Evolutionary conservation across 805 yeast species (phyloP).

Genomic region (Wickerhamiella parazyma): DNA sequence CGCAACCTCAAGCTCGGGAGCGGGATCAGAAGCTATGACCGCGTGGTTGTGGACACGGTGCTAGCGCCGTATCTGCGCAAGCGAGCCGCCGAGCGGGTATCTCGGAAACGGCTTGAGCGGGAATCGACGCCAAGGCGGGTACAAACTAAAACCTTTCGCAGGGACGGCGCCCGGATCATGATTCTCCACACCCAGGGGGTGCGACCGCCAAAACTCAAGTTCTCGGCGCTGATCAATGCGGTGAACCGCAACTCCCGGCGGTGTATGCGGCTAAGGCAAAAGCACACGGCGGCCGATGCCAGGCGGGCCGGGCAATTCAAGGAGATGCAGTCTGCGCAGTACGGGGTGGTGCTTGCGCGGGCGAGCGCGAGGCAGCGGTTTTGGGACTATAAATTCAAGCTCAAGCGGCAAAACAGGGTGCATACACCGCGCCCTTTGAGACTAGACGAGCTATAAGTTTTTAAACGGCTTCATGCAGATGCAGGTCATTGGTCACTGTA

Average conservation of each 20-base stretch:
- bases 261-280: neutral
- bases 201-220: conserved; percentile 11
- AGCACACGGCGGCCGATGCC: conserved; percentile 10
- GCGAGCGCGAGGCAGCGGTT: conserved; percentile 12
- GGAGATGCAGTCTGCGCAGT: conserved; percentile 6
- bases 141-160: conserved; percentile 10
- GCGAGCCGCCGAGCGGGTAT: neutral
- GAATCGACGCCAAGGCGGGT: conserved; percentile 14
- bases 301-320: conserved; percentile 3
- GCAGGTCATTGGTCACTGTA: too few species aligned
- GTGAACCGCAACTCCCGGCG: neutral
- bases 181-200: conserved; percentile 16
- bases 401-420: neutral
- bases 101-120: neutral
- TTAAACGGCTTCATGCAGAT: too few species aligned
- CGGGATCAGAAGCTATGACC: too few species aligned
- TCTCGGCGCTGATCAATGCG: conserved; percentile 11
- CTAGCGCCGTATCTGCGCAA: conserved; percentile 13
- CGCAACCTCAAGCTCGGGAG: too few species aligned
- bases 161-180: conserved; percentile 13
- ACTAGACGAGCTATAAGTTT: too few species aligned
- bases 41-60: conserved; percentile 13
- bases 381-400: conserved; percentile 10
- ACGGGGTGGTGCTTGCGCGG: conserved; percentile 15
- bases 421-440: neutral